These are phyloP conservation scores for Cinchona pubescens DNA, from an alignment of 257 asterid genomes.

Conservation along the genomic window DNA sequence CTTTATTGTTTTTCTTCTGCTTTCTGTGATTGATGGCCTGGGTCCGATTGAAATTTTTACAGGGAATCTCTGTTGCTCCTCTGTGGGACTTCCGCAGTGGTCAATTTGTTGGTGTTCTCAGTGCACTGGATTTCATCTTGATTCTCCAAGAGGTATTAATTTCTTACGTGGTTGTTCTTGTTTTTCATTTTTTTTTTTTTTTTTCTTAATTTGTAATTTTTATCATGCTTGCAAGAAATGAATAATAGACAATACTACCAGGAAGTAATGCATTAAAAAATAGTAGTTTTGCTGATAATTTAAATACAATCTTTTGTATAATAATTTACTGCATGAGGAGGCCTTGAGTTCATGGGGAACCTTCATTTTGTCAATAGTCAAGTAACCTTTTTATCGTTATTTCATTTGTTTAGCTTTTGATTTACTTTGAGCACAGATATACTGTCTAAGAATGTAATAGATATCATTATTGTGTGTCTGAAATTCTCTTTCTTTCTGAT, in stretches of 20 bases:
- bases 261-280: neutral
- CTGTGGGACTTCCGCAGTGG: constrained; percentile 64
- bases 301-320: neutral
- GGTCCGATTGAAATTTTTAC: constrained; percentile 24
- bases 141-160: constrained; percentile 62
- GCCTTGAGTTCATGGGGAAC: neutral
- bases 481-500: neutral
- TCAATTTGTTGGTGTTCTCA: constrained; percentile 70
- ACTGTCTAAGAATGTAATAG: neutral
- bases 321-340: neutral
- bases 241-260: neutral
- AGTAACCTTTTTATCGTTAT: neutral
- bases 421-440: neutral
- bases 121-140: constrained; percentile 70
- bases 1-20: neutral
- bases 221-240: neutral
- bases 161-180: constrained; percentile 2
- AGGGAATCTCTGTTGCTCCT: constrained; percentile 74
- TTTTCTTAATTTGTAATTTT: neutral
- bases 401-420: neutral
- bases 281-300: neutral
- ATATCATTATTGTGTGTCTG: neutral
- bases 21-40: constrained; percentile 17
- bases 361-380: neutral
- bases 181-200: neutral